A percentile compares a stretch with the other conserved stretches of the same genome.
These are phyloP conservation scores for Myxozyma sirexii DNA, from an alignment of 805 yeast genomes.

Conservation along the genomic window DNA sequence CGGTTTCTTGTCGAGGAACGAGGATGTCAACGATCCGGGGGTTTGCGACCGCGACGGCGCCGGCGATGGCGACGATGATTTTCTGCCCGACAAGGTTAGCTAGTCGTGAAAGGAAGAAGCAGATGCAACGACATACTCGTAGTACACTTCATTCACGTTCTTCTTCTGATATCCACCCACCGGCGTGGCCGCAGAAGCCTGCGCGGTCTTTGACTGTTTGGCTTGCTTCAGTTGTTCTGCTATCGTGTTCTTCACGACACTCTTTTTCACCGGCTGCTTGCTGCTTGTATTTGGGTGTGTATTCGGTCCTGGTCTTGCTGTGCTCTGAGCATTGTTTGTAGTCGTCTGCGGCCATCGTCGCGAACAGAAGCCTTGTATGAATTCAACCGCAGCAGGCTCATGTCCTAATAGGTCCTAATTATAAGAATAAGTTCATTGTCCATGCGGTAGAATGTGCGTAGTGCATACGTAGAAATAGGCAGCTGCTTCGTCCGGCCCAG, in stretches of 20 bases:
- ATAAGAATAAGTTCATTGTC: neutral
- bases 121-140: neutral
- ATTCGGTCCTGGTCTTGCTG: neutral
- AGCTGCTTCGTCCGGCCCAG: conserved; percentile 52
- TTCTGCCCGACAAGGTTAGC: neutral
- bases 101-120: neutral
- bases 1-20: conserved; percentile 4
- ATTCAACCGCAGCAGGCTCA: conserved; percentile 27
- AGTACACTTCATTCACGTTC: neutral
- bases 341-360: conserved; percentile 24
- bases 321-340: too few relatives aligned
- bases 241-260: neutral
- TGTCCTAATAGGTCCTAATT: conserved; percentile 32
- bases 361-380: conserved; percentile 30
- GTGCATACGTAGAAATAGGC: conserved; percentile 49
- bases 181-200: neutral
- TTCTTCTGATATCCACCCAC: neutral
- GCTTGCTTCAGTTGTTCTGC: conserved; percentile 3
- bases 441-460: neutral
- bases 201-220: neutral
- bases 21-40: conserved; percentile 1
- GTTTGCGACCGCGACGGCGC: neutral
- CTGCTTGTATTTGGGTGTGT: neutral
- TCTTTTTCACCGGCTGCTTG: neutral
- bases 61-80: neutral